Conservation (phyloP, 345 rosid genomes). For the Lenwebbia sp. region DNA sequence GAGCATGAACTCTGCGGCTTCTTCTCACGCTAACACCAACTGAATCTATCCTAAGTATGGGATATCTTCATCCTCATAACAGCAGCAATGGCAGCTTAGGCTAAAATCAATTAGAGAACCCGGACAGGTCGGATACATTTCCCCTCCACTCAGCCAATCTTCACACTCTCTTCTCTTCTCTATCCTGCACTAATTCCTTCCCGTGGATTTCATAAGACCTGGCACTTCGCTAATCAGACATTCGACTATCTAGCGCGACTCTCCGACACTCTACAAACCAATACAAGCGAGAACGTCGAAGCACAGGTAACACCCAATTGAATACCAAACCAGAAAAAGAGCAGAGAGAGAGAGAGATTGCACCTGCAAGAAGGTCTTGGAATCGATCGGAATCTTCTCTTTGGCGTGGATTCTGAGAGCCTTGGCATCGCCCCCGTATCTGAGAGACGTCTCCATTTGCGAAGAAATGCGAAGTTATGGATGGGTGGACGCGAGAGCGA, state of each 20-base stretch:
- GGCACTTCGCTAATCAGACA: background rate
- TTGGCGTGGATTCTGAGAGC: constrained; percentile 78
- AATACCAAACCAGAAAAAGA: background rate
- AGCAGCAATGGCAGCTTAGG: background rate
- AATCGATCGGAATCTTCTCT: constrained; percentile 54
- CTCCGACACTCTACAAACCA: background rate
- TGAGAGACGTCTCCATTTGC: constrained; percentile 77
- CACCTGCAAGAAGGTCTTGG: constrained; percentile 70
- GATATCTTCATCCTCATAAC: background rate
- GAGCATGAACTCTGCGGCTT: background rate
- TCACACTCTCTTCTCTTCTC: background rate
- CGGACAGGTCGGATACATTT: background rate
- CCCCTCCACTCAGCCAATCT: background rate
- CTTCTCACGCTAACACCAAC: background rate
- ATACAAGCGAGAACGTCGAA: background rate
- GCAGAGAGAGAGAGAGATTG: background rate
- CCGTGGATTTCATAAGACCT: background rate
- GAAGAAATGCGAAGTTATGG: background rate
- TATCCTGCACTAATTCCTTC: background rate
- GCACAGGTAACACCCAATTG: background rate
- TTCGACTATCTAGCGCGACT: background rate
- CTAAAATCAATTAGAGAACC: background rate
- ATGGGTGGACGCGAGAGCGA: background rate
- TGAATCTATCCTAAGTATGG: too few species aligned
- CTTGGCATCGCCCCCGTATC: constrained; percentile 46